Conservation (phyloP, 2,329 filamentous ascomycete genomes). For the Epichloe elymi region DNA sequence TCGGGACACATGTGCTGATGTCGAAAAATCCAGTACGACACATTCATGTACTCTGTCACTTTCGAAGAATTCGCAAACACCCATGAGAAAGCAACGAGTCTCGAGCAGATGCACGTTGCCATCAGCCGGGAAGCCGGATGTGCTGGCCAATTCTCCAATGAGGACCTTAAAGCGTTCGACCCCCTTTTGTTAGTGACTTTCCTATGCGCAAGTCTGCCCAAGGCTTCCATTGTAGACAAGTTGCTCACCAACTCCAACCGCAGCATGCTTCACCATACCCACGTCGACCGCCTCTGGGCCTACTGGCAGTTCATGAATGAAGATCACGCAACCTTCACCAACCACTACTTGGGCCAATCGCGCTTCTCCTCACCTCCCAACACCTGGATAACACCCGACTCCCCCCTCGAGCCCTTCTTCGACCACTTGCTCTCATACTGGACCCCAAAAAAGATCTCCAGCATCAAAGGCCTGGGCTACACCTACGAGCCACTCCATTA, state of each 20-base stretch:
- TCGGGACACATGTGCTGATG: background rate
- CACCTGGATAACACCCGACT: constrained; percentile 27
- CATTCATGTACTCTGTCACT: constrained; percentile 22
- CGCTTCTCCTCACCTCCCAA: constrained; percentile 28
- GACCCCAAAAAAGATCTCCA: constrained; percentile 24
- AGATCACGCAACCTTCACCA: constrained; percentile 25
- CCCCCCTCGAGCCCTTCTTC: constrained; percentile 38
- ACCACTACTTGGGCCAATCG: constrained; percentile 22
- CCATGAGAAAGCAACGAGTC: constrained; percentile 22
- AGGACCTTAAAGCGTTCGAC: constrained; percentile 31
- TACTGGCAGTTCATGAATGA: constrained; percentile 17
- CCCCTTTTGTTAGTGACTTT: constrained; percentile 26
- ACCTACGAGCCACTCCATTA: constrained; percentile 25
- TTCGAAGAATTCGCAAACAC: constrained; percentile 24
- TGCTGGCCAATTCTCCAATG: constrained; percentile 26
- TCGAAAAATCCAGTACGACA: constrained; percentile 22
- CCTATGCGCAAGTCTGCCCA: background rate
- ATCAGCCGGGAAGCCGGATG: constrained; percentile 29
- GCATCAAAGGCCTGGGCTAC: constrained; percentile 25
- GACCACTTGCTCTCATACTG: constrained; percentile 23
- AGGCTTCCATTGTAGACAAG: background rate
- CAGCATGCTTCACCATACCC: constrained; percentile 36
- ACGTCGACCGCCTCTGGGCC: constrained; percentile 53
- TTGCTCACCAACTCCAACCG: background rate
- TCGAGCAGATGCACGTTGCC: constrained; percentile 30